Percentiles rank a stretch among this genome's conserved stretches.
Conservation (phyloP, 495 filamentous ascomycete genomes). For the Talaromyces liani region DNA sequence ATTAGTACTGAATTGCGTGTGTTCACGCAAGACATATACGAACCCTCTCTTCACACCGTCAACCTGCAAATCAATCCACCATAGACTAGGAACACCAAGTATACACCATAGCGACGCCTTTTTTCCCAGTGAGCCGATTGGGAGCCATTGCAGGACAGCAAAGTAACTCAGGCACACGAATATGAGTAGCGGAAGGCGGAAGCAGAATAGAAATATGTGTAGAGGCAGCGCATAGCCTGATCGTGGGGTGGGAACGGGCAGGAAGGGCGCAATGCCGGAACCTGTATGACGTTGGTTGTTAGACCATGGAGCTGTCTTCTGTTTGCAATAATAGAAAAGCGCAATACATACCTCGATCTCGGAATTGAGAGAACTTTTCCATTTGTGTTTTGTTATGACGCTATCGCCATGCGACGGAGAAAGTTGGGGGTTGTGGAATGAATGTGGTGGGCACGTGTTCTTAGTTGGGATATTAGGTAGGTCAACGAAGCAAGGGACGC, state of each 20-base stretch:
- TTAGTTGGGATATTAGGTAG: background rate
- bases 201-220: conserved; percentile 63
- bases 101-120: conserved; percentile 84
- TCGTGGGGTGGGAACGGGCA: conserved; percentile 61
- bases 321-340: background rate
- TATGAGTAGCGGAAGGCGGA: conserved; percentile 75
- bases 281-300: conserved; percentile 42
- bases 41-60: conserved; percentile 89
- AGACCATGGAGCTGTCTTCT: background rate
- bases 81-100: conserved; percentile 78
- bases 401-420: background rate
- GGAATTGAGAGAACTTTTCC: conserved; percentile 97
- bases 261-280: conserved; percentile 92
- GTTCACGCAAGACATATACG: conserved; percentile 11
- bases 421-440: background rate
- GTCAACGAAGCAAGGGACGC: background rate
- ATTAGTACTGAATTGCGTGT: background rate
- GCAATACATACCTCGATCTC: conserved; percentile 68
- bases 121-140: conserved; percentile 67
- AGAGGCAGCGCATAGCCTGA: conserved; percentile 53
- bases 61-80: conserved; percentile 97
- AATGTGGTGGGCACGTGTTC: background rate
- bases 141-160: conserved; percentile 74
- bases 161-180: conserved; percentile 65
- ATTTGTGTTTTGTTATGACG: conserved; percentile 35